These are phyloP conservation scores for Conticribra weissflogii DNA, from an alignment of 108 stramenopile species.

Conservation along the genomic window DNA sequence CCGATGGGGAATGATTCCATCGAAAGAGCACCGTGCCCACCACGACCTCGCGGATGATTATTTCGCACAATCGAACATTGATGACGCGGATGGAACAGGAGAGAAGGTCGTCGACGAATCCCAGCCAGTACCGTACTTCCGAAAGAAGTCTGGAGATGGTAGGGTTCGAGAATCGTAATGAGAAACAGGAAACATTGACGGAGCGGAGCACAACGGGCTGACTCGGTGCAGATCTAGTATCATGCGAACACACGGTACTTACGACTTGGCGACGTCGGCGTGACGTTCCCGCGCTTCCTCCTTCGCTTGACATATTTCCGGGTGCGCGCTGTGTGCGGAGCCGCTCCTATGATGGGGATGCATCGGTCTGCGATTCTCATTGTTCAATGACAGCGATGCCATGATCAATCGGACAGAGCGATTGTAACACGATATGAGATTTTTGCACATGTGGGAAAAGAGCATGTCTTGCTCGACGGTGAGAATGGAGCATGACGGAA, in stretches of 20 bases:
- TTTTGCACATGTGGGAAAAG: conserved; percentile 44
- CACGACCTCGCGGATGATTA: conserved; percentile 62
- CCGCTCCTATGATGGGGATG: background rate
- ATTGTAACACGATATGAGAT: conserved; percentile 34
- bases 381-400: conserved; percentile 35
- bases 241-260: too few relatives aligned
- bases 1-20: conserved; percentile 33
- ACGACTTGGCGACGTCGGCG: conserved; percentile 52
- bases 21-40: conserved; percentile 50
- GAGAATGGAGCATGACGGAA: conserved; percentile 3
- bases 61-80: conserved; percentile 80
- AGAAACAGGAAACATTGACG: too few relatives aligned
- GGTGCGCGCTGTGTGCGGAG: conserved; percentile 36
- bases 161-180: too few relatives aligned
- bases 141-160: conserved; percentile 13
- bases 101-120: conserved; percentile 77
- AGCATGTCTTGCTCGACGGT: conserved; percentile 45
- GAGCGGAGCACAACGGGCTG: too few relatives aligned
- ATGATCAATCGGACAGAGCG: conserved; percentile 45
- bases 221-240: too few relatives aligned
- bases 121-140: conserved; percentile 65
- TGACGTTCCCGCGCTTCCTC: conserved; percentile 60
- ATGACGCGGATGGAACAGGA: conserved; percentile 68
- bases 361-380: conserved; percentile 1
- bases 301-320: conserved; percentile 48